Base-by-base conservation (phyloP, 2,329 filamentous ascomycete species). In the Rutstroemia sp. region DNA sequence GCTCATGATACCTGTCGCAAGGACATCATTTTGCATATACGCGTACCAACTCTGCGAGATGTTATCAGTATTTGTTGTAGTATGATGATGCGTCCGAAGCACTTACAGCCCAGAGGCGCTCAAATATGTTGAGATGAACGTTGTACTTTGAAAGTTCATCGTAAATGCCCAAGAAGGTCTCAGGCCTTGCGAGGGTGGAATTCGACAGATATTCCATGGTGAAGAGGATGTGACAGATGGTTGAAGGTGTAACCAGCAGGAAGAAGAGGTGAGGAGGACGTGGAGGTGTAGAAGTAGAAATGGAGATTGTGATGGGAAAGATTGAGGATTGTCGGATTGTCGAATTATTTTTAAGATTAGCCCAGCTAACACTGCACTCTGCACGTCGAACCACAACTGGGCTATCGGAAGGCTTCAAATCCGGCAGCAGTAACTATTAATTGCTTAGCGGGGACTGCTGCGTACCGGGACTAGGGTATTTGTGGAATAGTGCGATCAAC, bases 1-100 rank as follows among this genome's bases (percentile, higher is more conserved):
- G 67, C 91, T 96, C 88, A 97, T 87, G 76, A 99, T 94, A 59
- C 94, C 94, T 3, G 94, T 99, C 58, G 94, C 94, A 60, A 99
- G 84, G 54, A 88, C 86, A 75, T 99, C 94, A 72, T 99, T 99
- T 73, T 95, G 89, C 87, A 97, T 96, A 81, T 86, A 99, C 16
- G 92, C 82, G 73, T 99, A 99, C 92, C 91, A 97, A 42, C 91
- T 85, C 73, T 84, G 54, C 10, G 17, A 5, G 34, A 21, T 30
- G 42, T 53, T 56, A 58, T 66, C 61, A 68, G 61, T 51, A 62
- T 8, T 17, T 34, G 55, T 55, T 54, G 57, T 60, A 40, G 16
- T 14, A 16, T 25, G 10, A 23, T 16, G 19, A 2, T 38, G 52
- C n/a, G 55, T 48, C 48, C 30, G 44, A 38, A 59, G 60, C 58